Conservation (phyloP, 164 flowering plant genomes). For the Vitis amurensis region DNA sequence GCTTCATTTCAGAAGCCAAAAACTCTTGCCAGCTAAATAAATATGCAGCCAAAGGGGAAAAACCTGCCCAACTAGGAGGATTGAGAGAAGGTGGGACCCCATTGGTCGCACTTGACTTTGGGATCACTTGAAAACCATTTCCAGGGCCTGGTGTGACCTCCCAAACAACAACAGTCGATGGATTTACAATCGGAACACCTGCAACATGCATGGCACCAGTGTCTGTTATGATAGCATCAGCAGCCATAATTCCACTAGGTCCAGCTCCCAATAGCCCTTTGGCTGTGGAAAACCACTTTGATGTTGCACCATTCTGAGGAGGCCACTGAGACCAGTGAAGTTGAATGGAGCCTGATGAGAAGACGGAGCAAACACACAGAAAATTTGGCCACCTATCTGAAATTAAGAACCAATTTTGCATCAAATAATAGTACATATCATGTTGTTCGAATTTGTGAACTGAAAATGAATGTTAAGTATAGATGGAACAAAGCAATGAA, state of each 20-base stretch:
- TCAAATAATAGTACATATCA: conserved; percentile 13
- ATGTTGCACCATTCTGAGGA: conserved; percentile 40
- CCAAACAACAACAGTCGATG: conserved; percentile 99
- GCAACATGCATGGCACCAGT: conserved; percentile 97
- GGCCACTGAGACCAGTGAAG: conserved; percentile 99
- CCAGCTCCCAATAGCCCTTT: conserved; percentile 98
- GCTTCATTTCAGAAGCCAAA: conserved; percentile 64
- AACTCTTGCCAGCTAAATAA: conserved; percentile 94
- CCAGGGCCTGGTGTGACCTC: conserved; percentile 97
- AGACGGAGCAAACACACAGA: conserved; percentile 96
- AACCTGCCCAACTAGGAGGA: conserved; percentile 89
- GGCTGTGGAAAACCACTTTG: conserved; percentile 93
- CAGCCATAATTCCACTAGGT: conserved; percentile 99
- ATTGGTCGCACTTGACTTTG: conserved; percentile 56
- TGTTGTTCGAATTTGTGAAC: neutral
- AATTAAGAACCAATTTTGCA: conserved; percentile 24
- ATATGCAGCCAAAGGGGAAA: conserved; percentile 94
- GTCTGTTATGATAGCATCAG: conserved; percentile 96
- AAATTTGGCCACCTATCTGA: conserved; percentile 99
- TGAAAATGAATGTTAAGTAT: neutral
- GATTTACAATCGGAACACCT: conserved; percentile 98
- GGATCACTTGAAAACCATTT: conserved; percentile 77
- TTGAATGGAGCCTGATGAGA: conserved; percentile 97
- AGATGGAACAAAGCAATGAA: neutral
- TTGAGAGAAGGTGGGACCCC: conserved; percentile 79